phyloP scores from a whole-genome alignment of 768 basidiomycete genomes.

The Pluteus cervinus region DNA sequence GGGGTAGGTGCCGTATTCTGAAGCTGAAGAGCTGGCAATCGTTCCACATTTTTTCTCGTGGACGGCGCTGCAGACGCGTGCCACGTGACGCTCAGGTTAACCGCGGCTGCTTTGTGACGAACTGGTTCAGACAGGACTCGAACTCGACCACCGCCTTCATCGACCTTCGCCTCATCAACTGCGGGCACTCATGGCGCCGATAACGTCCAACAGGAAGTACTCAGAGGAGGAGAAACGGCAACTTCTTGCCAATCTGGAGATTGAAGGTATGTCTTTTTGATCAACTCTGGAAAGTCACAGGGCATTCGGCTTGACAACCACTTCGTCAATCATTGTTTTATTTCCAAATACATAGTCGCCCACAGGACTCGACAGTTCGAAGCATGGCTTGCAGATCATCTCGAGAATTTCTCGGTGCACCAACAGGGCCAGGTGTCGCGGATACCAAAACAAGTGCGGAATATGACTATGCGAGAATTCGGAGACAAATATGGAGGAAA shows the following conservation, averaged over 20 bases:
- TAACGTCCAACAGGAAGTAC: constrained; percentile 27
- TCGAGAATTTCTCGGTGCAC: constrained; percentile 69
- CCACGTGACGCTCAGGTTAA: too few species aligned
- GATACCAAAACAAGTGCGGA: constrained; percentile 69
- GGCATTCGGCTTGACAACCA: too few species aligned
- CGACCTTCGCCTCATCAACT: constrained; percentile 13
- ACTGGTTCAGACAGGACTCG: too few species aligned
- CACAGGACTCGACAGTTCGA: constrained; percentile 72
- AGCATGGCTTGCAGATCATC: constrained; percentile 66
- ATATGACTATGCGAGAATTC: constrained; percentile 72
- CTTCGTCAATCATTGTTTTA: constrained; percentile 3
- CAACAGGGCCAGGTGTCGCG: constrained; percentile 70
- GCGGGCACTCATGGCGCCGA: constrained; percentile 21
- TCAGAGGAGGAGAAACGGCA: constrained; percentile 70
- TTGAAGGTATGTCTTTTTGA: constrained; percentile 52
- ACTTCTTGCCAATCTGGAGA: constrained; percentile 69
- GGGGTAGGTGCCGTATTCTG: too few species aligned
- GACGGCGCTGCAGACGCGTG: constrained; percentile 25
- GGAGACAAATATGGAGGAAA: constrained; percentile 74
- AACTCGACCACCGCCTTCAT: constrained; percentile 9
- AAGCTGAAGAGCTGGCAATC: too few species aligned
- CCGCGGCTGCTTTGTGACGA: too few species aligned
- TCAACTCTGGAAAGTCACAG: too few species aligned
- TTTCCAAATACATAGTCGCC: constrained; percentile 39
- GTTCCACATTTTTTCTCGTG: too few species aligned